Base-by-base conservation (phyloP, 495 filamentous ascomycete species). In the Penicillium atrosanguineum region DNA sequence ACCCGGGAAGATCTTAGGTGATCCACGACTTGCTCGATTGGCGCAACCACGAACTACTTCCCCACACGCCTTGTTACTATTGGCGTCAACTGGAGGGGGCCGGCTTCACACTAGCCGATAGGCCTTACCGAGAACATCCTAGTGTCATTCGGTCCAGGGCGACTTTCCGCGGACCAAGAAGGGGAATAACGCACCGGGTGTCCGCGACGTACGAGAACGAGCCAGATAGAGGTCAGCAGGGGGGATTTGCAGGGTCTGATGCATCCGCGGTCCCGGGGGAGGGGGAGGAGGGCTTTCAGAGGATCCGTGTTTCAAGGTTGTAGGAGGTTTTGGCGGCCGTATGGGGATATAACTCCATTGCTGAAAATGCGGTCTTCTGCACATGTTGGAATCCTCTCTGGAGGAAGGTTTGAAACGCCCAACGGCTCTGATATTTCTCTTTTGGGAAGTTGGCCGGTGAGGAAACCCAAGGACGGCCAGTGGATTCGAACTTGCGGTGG, bases 1-100 rank as follows among this genome's bases (percentile, higher is more conserved):
- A 64, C 61, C 64, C 58, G 59, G 61, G 58, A 16, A 62, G 64
- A 67, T 67, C 61, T 34, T 50, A 23, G 58, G 39, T 14, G 63
- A 67, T 67, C 64, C 54, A 47, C 45, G 25, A n/a, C 46, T 16
- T 41, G 62, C 53, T 62, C 61, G 55, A 64, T 64, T 62, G 61
- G 64, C 64, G 48, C 45, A 43, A 48, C 46, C 52, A 64, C 55
- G 64, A 64, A 67, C 64, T 46, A 39, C 25, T 64, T n/a, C 61
- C 48, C 58, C 64, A 67, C 42, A 20, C n/a, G 31, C 46, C 41
- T n/a, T 31, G 20, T 44, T 46, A 50, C 43, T 11, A 66, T 66
- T 66, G 63, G 63, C 51, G 31, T 61, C 43, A 23, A 40, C 18
- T 28, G 43, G 44, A 49, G 55, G 52, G 48, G 41, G 56, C 1